phyloP scores from a whole-genome alignment of 805 yeast species.

The Blastobotrys attinorum region DNA sequence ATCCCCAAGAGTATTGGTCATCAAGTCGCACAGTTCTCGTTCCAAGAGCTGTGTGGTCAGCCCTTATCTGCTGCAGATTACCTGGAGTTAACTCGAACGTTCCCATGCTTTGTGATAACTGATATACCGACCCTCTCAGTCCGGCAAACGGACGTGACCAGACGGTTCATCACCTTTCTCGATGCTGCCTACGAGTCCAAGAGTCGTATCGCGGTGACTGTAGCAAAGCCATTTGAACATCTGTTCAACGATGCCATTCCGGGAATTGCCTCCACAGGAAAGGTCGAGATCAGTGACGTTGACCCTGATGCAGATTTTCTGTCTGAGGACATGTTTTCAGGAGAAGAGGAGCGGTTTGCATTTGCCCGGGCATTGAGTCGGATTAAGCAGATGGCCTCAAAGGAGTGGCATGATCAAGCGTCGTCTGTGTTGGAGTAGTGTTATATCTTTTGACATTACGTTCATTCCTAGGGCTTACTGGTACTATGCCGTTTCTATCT shows the following conservation, averaged over 20 bases:
- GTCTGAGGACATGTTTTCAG: constrained; percentile 43
- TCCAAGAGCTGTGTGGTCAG: constrained; percentile 76
- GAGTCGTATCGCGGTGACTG: constrained; percentile 80
- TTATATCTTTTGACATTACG: too few relatives aligned
- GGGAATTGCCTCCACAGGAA: constrained; percentile 50
- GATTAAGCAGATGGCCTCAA: constrained; percentile 86
- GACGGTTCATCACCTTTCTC: constrained; percentile 87
- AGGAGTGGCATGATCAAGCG: constrained; percentile 54
- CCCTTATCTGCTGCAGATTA: constrained; percentile 95
- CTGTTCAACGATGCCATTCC: constrained; percentile 59
- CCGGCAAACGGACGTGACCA: constrained; percentile 70
- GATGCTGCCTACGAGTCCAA: constrained; percentile 95
- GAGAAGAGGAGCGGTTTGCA: constrained; percentile 94
- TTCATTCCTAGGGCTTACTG: too few relatives aligned
- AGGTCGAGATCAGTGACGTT: constrained; percentile 47
- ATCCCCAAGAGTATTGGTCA: constrained; percentile 76
- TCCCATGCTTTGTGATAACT: constrained; percentile 74
- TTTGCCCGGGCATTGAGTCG: constrained; percentile 92
- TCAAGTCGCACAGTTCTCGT: constrained; percentile 82
- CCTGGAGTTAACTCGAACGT: constrained; percentile 67
- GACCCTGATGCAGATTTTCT: constrained; percentile 57
- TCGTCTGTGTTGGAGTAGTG: neutral
- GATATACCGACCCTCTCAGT: constrained; percentile 84
- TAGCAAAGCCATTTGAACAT: constrained; percentile 75
- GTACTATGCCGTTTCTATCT: too few relatives aligned